Evolutionary conservation across 2,329 filamentous ascomycete genomes (phyloP), one percentile per base, ranked within the genome.

Genomic region (Neofusicoccum laricinum): DNA sequence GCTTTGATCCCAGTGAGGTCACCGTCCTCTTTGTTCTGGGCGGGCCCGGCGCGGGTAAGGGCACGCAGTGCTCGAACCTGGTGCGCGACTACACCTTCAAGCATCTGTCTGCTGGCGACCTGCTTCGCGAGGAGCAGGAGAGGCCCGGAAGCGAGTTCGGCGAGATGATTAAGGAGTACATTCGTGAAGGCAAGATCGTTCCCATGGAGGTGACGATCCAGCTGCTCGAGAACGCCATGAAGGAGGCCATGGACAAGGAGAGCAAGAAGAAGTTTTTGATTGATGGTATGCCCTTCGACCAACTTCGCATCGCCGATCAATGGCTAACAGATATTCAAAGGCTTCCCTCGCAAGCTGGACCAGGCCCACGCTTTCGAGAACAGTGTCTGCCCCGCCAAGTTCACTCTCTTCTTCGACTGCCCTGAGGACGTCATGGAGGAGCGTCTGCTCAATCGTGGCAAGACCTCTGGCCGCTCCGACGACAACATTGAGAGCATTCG

Each of bases 151-250:
- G 88, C 68, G 84, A 97, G 78, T 98, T 96, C 77, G 95, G 95
- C 76, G 87, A 93, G 69, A 85, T 98, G 80, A 99, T 99, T 85
- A 90, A 90, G 76, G 86, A 90, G 71, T 93, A 95, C 82, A 99
- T 99, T 84, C 91, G 90, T 75, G 90, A 99, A 76, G 95, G 95
- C 66, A 88, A 88, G 71, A 99, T 99, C 77, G 95, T 99, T 68
- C 95, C 95, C n/a, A 96, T 97, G 92, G 94, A 98, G 78, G 93
- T 98, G 58, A 99, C 95, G 4, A 90, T 99, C 66, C 90, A 93
- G 72, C 81, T 99, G 40, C 86, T 99, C 48, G 93, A 97, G 80
- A 96, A 97, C 78, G 92, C 93, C 65, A 98, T 99, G 92, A 84
- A 84, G 64, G 87, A 85, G 8, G 84, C 86, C 12, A 86, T 97